Conservation (phyloP, 805 yeast genomes). For the Peterozyma toletana region DNA sequence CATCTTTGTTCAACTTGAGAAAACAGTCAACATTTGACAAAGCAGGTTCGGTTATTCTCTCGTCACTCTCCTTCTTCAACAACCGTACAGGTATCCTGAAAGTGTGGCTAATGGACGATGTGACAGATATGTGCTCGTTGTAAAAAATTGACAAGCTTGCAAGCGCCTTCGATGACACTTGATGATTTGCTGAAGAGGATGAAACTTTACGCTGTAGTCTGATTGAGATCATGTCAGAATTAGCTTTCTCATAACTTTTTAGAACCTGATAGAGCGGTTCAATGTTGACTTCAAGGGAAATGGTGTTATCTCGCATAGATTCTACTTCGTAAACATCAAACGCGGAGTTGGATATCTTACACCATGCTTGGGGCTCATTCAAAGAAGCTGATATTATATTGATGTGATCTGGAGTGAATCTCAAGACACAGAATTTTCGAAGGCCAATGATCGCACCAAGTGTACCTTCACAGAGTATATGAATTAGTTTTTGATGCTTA, state of each 20-base stretch:
- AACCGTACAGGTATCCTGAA: slow-evolving; percentile 67
- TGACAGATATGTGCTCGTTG: slow-evolving; percentile 32
- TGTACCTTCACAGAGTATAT: slow-evolving; percentile 20
- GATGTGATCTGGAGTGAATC: slow-evolving; percentile 44
- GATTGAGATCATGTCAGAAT: slow-evolving; percentile 41
- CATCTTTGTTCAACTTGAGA: slow-evolving; percentile 43
- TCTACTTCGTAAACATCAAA: slow-evolving; percentile 45
- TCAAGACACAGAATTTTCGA: slow-evolving; percentile 48
- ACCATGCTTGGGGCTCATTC: slow-evolving; percentile 65
- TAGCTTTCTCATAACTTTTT: slow-evolving; percentile 46
- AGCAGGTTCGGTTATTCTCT: slow-evolving; percentile 55
- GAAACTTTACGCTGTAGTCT: slow-evolving; percentile 41
- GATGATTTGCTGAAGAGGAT: slow-evolving; percentile 16
- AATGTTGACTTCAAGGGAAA: slow-evolving; percentile 54
- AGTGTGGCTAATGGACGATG: slow-evolving; percentile 51
- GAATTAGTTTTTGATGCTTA: neutral
- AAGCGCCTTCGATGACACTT: slow-evolving; percentile 21
- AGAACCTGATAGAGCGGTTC: slow-evolving; percentile 55
- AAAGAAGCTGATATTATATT: slow-evolving; percentile 43
- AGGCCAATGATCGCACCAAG: slow-evolving; percentile 42
- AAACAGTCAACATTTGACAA: slow-evolving; percentile 46
- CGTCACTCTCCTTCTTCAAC: slow-evolving; percentile 46
- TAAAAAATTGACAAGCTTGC: slow-evolving; percentile 52
- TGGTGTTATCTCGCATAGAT: slow-evolving; percentile 44
- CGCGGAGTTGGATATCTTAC: slow-evolving; percentile 39